Percentiles rank a stretch among this genome's conserved stretches.
Evolutionary conservation across 2,329 filamentous ascomycete species (phyloP).

Genomic region (Stachybotrys echinatus): DNA sequence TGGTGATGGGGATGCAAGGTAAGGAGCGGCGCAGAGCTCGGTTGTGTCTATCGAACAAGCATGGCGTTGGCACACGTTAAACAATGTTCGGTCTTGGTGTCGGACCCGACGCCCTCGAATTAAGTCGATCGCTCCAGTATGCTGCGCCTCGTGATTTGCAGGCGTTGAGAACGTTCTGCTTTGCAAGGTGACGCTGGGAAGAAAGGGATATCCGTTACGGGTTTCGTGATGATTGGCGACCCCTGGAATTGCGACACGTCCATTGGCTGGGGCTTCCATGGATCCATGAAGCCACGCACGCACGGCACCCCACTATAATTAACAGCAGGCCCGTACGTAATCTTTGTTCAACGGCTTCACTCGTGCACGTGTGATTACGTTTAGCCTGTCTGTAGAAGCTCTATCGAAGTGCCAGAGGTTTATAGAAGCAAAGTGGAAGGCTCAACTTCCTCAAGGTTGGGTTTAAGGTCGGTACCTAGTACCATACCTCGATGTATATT

Average conservation of each 20-base stretch:
- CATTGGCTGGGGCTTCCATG: neutral
- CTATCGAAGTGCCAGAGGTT: no score
- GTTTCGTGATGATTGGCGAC: neutral
- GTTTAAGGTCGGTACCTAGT: no score
- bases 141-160: no score
- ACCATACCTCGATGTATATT: no score
- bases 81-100: no score
- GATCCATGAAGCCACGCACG: neutral
- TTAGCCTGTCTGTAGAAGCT: no score
- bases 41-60: neutral
- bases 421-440: no score
- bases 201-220: neutral
- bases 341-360: neutral
- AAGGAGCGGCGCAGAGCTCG: neutral
- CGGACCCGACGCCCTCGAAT: no score
- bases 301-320: neutral
- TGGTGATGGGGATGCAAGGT: conserved; percentile 12
- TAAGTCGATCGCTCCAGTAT: no score
- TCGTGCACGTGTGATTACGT: no score
- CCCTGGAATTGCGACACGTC: neutral
- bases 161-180: no score
- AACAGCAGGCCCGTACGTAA: neutral
- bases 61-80: neutral
- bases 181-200: neutral
- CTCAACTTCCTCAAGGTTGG: no score